A percentile compares a stretch with the other conserved stretches of the same genome.
phyloP scores from a whole-genome alignment of 1,284 basidiomycete genomes.

The Puccinia novopanici region DNA sequence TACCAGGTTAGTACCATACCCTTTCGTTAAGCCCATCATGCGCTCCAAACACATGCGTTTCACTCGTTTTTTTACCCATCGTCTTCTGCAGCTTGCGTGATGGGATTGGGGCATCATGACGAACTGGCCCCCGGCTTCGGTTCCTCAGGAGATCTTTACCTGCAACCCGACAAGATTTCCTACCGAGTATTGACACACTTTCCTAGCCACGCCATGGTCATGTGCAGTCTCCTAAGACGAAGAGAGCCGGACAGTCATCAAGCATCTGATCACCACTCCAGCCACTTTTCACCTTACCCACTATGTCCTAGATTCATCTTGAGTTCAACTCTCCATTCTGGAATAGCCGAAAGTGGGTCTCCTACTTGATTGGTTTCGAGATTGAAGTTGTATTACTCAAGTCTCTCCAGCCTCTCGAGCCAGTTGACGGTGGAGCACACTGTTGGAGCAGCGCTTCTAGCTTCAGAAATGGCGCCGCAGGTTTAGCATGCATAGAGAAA shows the following conservation, averaged over 20 bases:
- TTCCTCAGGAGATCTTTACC: slow-evolving; percentile 46
- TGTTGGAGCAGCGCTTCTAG: slow-evolving; percentile 43
- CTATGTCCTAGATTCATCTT: slow-evolving; percentile 49
- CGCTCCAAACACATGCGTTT: no score
- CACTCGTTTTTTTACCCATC: neutral
- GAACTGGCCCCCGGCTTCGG: slow-evolving; percentile 43
- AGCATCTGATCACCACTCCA: neutral
- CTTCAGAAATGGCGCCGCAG: slow-evolving; percentile 32
- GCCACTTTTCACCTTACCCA: slow-evolving; percentile 42
- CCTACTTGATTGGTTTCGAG: slow-evolving; percentile 47
- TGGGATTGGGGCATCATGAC: slow-evolving; percentile 46
- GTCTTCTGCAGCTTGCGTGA: slow-evolving; percentile 35
- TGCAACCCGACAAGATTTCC: slow-evolving; percentile 50
- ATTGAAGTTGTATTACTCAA: slow-evolving; percentile 46
- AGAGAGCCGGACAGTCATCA: slow-evolving; percentile 22
- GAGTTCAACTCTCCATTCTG: slow-evolving; percentile 45
- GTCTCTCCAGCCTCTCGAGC: slow-evolving; percentile 20
- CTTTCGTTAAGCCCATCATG: no score
- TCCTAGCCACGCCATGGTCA: slow-evolving; percentile 43
- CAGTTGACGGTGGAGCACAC: slow-evolving; percentile 28
- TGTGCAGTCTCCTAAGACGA: slow-evolving; percentile 41
- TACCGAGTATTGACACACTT: slow-evolving; percentile 33
- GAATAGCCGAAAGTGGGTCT: slow-evolving; percentile 43
- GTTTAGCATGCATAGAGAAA: slow-evolving; percentile 36
- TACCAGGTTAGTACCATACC: no score